Base-by-base conservation (phyloP, 371 early-diverging fungal species). In the Amoeboaphelidium occidentale region DNA sequence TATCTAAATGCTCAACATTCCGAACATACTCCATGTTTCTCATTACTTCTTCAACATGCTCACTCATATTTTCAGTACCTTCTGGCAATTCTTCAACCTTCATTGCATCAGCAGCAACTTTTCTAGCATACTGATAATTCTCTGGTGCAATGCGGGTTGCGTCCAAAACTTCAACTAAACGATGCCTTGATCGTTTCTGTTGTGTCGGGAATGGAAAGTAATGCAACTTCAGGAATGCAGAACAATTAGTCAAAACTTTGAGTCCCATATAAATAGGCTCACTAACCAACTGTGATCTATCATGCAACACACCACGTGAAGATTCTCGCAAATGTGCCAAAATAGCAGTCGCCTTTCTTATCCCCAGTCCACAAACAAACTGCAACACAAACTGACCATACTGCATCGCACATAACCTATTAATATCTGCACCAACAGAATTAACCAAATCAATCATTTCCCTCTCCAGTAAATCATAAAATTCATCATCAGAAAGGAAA, bases 101-200 rank as follows among this genome's bases (percentile, higher is more conserved):
- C 28, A 92, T 63, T 0, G 96, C 94, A 59, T 91, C 93, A 6
- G 84, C 81, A 2, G 89, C 94, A 90, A 94, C 91, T 60, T 97
- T 90, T 25, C 93, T 73, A 1, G 94, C 94, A 32, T 90, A 63
- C 23, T 78, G 79, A 54, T 97, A 97, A 59, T 93, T 84, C 59
- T 87, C 81, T 6, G 89, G 90, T 58, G 92, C 94, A 42, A 97
- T 83, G 25, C 94, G 77, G 23, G 92, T 97, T 53, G 78, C 78
- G 58, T 97, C 97, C 39, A 97, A 67, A 22, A 72, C 58, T 48
- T 92, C 86, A 22, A 6, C 39, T 32, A 55, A 49, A 20, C 65
- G 66, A 21, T 54, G 14, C 21, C 25, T 20, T 44, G 27, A 28
- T 48, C 24, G 17, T 42, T 27, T 4, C 60, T 61, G 48, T 32